Base-by-base conservation (phyloP, 352 stramenopile genomes). In the Thraustotheca clavata region DNA sequence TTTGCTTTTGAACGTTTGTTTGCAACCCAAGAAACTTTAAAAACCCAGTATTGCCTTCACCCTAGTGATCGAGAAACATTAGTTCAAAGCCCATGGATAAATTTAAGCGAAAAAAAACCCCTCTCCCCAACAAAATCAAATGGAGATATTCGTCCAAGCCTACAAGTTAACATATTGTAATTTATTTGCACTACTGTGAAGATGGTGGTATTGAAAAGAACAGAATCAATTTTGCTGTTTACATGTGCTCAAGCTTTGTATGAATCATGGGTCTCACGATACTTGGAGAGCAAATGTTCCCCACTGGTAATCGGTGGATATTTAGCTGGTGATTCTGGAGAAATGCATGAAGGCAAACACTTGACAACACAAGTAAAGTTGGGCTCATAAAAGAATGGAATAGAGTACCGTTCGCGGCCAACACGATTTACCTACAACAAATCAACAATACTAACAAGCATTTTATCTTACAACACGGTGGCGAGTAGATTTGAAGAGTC, bases 321-420 rank as follows among this genome's bases (percentile, higher is more conserved):
- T 40, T 85, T 81, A 33, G 76, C 43, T 27, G 76, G 75, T 50
- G 75, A 75, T 16, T 71, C 67, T 9, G 59, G 67, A 47, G 62
- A 80, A 40, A 83, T 73, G 60, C 77, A 89, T 43, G 75, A 86
- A 26, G 73, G 70, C 33, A 89, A 81, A 54, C 75, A 85, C 67
- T 76, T 71, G 26, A 89, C 80, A 32, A 71, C 62, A 65, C 80
- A 89, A 36, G 75, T 76, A 43, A 83, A 89, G 63, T 89, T 86
- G 16, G 80, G 80, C 47, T 89, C 80, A 60, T 86, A 89, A 59
- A 89, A 89, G 67, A 89, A 87, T 33, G 80, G 77, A n/a, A 87
- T 71, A n/a, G 80, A 89, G 73, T 84, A 89, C 7, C 80, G 77
- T 38, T 89, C 77, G 31, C 72, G 70, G 14, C 80, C 80, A 9